These are phyloP conservation scores for Arabidopsis hybrid DNA, from an alignment of 441 rosid genomes.

Conservation along the genomic window DNA sequence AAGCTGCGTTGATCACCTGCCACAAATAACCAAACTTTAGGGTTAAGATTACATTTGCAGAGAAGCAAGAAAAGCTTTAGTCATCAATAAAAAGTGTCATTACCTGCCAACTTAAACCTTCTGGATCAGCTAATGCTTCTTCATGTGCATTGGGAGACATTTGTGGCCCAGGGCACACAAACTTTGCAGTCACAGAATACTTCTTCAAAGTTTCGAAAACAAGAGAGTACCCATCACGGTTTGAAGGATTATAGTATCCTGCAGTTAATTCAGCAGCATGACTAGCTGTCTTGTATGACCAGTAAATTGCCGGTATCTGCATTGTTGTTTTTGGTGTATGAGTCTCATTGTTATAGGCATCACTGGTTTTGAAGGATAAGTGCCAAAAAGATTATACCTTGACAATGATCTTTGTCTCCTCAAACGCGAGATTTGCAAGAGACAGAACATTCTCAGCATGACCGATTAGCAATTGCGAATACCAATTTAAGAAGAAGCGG, in stretches of 20 bases:
- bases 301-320: conserved; percentile 76
- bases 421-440: conserved; percentile 72
- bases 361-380: background rate
- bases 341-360: conserved; percentile 8
- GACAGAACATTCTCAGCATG: conserved; percentile 75
- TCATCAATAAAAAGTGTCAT: conserved; percentile 1
- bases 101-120: conserved; percentile 85
- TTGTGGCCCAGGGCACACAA: conserved; percentile 61
- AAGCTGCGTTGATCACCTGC: conserved; percentile 73
- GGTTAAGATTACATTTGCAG: background rate
- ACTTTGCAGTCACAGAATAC: conserved; percentile 62
- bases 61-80: conserved; percentile 6
- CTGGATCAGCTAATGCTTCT: conserved; percentile 70
- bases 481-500: conserved; percentile 81
- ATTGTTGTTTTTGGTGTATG: background rate
- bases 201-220: conserved; percentile 70
- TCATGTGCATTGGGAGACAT: conserved; percentile 52
- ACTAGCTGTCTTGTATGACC: conserved; percentile 78
- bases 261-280: conserved; percentile 81
- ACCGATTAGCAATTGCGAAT: conserved; percentile 59
- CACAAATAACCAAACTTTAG: conserved; percentile 32
- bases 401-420: conserved; percentile 66
- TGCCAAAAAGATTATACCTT: conserved; percentile 51
- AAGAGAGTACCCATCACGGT: conserved; percentile 72
- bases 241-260: conserved; percentile 73